These are phyloP conservation scores for Penicillium palitans DNA, from an alignment of 2,329 filamentous ascomycete species.

Conservation along the genomic window DNA sequence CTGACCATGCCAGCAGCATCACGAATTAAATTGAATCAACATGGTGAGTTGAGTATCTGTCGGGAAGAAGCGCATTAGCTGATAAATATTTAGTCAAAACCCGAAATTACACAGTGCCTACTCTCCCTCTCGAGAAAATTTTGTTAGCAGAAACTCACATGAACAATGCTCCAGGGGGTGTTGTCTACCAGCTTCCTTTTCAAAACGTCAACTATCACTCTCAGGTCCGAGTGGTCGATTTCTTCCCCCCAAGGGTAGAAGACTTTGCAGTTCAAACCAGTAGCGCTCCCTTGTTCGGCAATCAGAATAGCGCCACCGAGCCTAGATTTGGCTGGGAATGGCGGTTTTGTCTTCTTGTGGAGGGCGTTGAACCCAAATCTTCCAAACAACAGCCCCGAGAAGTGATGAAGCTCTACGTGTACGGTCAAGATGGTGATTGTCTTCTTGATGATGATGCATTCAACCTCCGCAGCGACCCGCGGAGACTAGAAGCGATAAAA, in stretches of 20 bases:
- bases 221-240: conserved; percentile 78
- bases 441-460: conserved; percentile 57
- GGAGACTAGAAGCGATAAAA: conserved; percentile 56
- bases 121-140: conserved; percentile 50
- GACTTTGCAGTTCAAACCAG: conserved; percentile 63
- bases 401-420: conserved; percentile 68
- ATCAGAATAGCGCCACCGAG: not conserved
- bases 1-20: conserved; percentile 23
- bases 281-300: conserved; percentile 48
- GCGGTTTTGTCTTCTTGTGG: conserved; percentile 76
- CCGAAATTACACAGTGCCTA: conserved; percentile 43
- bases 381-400: conserved; percentile 42
- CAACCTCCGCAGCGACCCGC: conserved; percentile 57
- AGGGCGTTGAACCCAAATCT: conserved; percentile 58
- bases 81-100: conserved; percentile 47
- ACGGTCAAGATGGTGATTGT: conserved; percentile 57
- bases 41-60: conserved; percentile 40
- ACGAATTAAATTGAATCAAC: conserved; percentile 41
- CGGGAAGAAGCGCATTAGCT: not conserved
- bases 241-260: conserved; percentile 66
- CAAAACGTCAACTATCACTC: conserved; percentile 69
- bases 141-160: conserved; percentile 49
- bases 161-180: conserved; percentile 48
- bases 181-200: conserved; percentile 64
- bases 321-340: conserved; percentile 68